A percentile compares a stretch with the other conserved stretches of the same genome.
These are phyloP conservation scores for Phytophthora hybrid DNA, from an alignment of 352 stramenopile genomes.

Conservation along the genomic window DNA sequence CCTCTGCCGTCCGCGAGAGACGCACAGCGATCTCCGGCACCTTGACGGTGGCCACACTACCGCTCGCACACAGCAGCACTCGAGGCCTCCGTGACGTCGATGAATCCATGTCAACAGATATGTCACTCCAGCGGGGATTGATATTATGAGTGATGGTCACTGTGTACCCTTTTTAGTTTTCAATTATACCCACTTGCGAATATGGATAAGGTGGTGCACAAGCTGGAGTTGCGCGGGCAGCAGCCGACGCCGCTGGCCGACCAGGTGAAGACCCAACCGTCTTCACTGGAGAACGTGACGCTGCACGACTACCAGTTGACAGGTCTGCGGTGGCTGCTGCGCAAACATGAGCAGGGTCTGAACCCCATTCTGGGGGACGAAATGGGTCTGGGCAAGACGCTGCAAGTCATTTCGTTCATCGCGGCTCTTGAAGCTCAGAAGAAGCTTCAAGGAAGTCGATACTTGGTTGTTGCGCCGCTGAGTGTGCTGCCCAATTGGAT, in stretches of 20 bases:
- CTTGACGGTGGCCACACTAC: conserved; percentile 91
- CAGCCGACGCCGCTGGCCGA: conserved; percentile 34
- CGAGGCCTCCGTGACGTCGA: conserved; percentile 39
- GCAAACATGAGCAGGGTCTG: conserved; percentile 65
- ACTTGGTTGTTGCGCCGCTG: conserved; percentile 74
- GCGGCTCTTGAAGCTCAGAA: conserved; percentile 46
- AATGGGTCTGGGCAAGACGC: conserved; percentile 87
- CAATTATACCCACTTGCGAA: not conserved
- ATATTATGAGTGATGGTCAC: conserved; percentile 30
- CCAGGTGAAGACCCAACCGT: conserved; percentile 33
- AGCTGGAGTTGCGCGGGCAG: conserved; percentile 44
- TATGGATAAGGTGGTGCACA: conserved; percentile 62
- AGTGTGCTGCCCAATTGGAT: conserved; percentile 89
- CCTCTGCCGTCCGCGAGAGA: conserved; percentile 66
- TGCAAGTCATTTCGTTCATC: conserved; percentile 83
- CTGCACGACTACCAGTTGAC: conserved; percentile 79
- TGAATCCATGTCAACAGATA: conserved; percentile 9
- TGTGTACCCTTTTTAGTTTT: not conserved
- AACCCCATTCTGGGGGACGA: conserved; percentile 85
- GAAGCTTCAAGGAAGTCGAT: conserved; percentile 27
- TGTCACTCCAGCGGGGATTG: conserved; percentile 22
- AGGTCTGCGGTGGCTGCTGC: conserved; percentile 71
- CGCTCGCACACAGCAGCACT: conserved; percentile 81
- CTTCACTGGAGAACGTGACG: conserved; percentile 60
- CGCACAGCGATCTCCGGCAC: conserved; percentile 81